Evolutionary conservation across 2,329 filamentous ascomycete genomes (phyloP), one percentile per base, ranked within the genome.

Genomic region (Stromatinia cepivora): DNA sequence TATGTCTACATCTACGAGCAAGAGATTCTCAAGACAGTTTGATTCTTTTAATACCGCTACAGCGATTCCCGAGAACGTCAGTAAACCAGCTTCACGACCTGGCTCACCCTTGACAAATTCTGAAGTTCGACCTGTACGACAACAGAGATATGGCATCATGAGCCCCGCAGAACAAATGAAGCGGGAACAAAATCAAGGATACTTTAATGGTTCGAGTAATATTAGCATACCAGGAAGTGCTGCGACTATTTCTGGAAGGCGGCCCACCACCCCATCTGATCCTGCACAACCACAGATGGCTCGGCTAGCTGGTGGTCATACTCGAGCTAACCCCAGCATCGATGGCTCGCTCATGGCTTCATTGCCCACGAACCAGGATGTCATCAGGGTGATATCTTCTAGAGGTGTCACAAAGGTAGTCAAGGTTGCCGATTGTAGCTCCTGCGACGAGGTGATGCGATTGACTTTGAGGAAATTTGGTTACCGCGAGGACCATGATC

Each of bases 371-470:
- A 92, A 93, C 80, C 93, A 96, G 79, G 91, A 94, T 70, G 88
- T 97, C 71, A 97, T 98, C 73, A 88, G 94, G 72, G 93, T 97
- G 74, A 97, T 98, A 77, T 97, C 92, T 74, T 95, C 93, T 62
- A 92, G 90, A 72, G 95, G 94, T 65, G 89, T 93, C 71, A 97
- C 93, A 61, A 97, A 97, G 77, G 94, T 97, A 34, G 89, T 99
- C 77, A 95, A 95, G 79, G 93, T 98, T 74, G 91, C 93, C 73
- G 92, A 92, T 73, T 97, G 94, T 84, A 93, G 90, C 77, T 95
- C 91, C 7, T 92, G 93, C 71, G 95, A 97, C 76, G 93, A 98
- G 74, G 92, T 98, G 66, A 94, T 97, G 84, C 86, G 93, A 58
- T 91, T 92, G 71, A 97, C 95, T 0, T 82, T 98, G 57, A 88